phyloP scores from a whole-genome alignment of 176 grass and related monocot species.

The Stipa capillata region DNA sequence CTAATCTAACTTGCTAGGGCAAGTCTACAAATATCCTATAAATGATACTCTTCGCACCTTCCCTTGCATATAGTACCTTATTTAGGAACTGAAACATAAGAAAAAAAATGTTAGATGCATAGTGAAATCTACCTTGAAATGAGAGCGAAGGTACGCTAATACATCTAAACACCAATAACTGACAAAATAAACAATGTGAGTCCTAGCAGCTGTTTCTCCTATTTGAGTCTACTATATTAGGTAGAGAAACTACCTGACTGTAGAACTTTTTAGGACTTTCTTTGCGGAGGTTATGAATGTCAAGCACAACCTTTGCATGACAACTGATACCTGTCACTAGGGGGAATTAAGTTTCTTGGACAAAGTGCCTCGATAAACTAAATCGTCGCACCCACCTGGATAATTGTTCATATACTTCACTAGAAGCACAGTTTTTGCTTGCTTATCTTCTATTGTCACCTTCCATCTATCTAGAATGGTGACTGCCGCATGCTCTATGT shows the following conservation, averaged over 20 bases:
- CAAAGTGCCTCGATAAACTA: background rate
- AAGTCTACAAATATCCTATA: constrained; percentile 68
- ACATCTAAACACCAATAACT: background rate
- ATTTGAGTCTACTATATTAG: background rate
- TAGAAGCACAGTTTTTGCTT: constrained; percentile 30
- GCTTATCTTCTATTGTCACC: constrained; percentile 43
- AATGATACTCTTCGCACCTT: constrained; percentile 88
- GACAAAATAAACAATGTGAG: background rate
- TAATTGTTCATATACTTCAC: constrained; percentile 72
- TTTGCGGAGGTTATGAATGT: constrained; percentile 90
- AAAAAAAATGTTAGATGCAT: background rate
- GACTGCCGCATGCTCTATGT: constrained; percentile 61
- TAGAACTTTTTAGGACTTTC: constrained; percentile 93
- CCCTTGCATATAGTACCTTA: constrained; percentile 75
- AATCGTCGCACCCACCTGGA: constrained; percentile 38
- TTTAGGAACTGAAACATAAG: constrained; percentile 50
- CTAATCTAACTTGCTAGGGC: constrained; percentile 52
- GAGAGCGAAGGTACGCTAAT: background rate
- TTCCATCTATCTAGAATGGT: constrained; percentile 78
- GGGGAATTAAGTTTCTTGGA: constrained; percentile 8
- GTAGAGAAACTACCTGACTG: constrained; percentile 49
- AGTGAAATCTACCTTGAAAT: background rate
- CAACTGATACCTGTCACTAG: constrained; percentile 63
- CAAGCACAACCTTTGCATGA: constrained; percentile 90
- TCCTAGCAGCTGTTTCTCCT: background rate